phyloP scores from a whole-genome alignment of 2,329 filamentous ascomycete genomes.

The Tolypocladium nubicola region DNA sequence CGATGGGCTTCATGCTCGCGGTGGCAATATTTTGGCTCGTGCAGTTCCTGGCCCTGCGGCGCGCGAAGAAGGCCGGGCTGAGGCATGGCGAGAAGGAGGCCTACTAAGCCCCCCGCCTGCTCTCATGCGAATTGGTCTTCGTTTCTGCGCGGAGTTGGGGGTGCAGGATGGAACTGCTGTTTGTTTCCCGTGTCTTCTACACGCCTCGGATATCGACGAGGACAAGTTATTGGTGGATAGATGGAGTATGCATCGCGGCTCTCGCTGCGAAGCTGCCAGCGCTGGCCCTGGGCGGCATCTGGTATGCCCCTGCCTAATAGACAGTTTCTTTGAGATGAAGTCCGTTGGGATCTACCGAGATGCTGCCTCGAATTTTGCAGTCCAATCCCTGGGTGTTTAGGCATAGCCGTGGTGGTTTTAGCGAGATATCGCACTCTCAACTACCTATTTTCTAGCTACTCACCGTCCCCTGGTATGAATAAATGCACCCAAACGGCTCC shows the following conservation, averaged over 20 bases:
- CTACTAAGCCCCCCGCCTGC: neutral
- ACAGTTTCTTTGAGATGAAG: neutral
- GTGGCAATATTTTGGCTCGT: conserved; percentile 29
- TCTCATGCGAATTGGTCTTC: neutral
- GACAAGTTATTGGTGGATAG: neutral
- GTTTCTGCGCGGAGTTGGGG: neutral
- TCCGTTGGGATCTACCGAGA: too few relatives aligned
- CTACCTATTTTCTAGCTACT: too few relatives aligned
- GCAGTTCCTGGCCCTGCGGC: conserved; percentile 19
- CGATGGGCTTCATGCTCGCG: conserved; percentile 32
- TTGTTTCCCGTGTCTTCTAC: neutral
- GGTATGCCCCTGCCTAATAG: neutral
- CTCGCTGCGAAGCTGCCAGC: neutral
- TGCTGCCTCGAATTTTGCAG: too few relatives aligned
- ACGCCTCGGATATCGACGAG: neutral
- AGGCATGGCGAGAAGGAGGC: neutral
- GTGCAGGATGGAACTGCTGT: neutral
- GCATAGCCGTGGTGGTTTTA: too few relatives aligned
- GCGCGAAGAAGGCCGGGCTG: conserved; percentile 8
- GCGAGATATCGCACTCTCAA: too few relatives aligned
- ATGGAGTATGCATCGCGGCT: neutral
- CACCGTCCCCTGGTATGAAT: too few relatives aligned
- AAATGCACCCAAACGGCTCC: too few relatives aligned
- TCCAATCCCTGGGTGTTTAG: too few relatives aligned
- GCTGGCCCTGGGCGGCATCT: neutral